Percentiles rank a stretch among this genome's conserved stretches.
These are phyloP conservation scores for Penicillium sp. DNA, from an alignment of 2,329 filamentous ascomycete genomes.

Conservation along the genomic window DNA sequence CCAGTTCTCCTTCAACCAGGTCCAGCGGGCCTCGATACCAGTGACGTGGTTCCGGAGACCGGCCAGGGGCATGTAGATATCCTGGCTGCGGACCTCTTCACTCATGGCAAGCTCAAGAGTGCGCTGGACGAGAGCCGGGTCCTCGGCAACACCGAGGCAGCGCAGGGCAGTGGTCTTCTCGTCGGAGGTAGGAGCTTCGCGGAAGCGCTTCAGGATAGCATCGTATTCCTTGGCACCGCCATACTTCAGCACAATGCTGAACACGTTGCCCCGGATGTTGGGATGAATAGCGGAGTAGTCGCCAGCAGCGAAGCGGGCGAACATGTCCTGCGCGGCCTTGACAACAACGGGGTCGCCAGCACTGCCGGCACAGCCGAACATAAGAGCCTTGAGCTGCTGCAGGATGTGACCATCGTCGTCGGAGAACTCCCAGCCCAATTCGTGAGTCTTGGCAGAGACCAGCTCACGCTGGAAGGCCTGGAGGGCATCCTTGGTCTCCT, in stretches of 20 bases:
- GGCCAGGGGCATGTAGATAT: conserved; percentile 85
- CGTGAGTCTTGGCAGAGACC: conserved; percentile 76
- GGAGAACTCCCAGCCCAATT: conserved; percentile 84
- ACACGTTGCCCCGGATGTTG: conserved; percentile 85
- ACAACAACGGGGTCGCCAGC: conserved; percentile 78
- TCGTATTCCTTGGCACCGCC: conserved; percentile 88
- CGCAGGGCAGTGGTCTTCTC: conserved; percentile 92
- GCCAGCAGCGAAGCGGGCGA: conserved; percentile 77
- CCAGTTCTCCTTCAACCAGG: conserved; percentile 87
- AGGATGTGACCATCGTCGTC: conserved; percentile 84
- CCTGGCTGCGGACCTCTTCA: conserved; percentile 87
- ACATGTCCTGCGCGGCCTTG: conserved; percentile 84
- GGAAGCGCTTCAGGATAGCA: conserved; percentile 72
- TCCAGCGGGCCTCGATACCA: conserved; percentile 78
- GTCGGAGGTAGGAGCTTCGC: conserved; percentile 73
- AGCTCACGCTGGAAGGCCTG: conserved; percentile 82
- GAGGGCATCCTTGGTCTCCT: conserved; percentile 69
- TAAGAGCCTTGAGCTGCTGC: conserved; percentile 90
- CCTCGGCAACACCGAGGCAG: conserved; percentile 74
- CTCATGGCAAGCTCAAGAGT: conserved; percentile 75
- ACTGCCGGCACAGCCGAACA: conserved; percentile 82
- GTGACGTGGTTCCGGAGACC: conserved; percentile 75
- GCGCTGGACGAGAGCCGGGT: conserved; percentile 76
- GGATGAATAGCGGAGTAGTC: conserved; percentile 84
- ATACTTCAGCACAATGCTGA: conserved; percentile 78